Base-by-base conservation (phyloP, 257 asterid species). In the Verbena officinalis region DNA sequence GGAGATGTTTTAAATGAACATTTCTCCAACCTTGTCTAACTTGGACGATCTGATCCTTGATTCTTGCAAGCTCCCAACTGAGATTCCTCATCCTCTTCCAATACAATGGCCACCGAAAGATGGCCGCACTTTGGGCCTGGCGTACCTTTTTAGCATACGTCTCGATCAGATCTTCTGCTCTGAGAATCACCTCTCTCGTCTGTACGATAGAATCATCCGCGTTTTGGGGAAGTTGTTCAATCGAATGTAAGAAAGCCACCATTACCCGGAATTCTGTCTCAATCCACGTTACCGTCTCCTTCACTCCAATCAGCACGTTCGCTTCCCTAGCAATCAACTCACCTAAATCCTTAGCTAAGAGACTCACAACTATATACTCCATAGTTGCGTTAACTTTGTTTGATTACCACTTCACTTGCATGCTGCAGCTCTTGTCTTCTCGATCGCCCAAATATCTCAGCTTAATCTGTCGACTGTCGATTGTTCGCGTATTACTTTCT, bases 121-220 rank as follows among this genome's bases (percentile, higher is more conserved):
- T 1, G 19, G 39, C 1, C 2, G 58, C 19, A 36, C 27, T 22
- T 38, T 0, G 3, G 58, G 9, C 5, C 58, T 24, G 9, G 9
- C 7, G 0, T n/a, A 9, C 17, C 39, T 15, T 52, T n/a, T 24
- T 24, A 13, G 19, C 38, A 23, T 23, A 52, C 13, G 58, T 52
- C 58, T 52, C 38, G 58, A 52, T 52, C 1, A 52, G 58, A 9
- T 23, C 58, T 24, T 23, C 38, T 52, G 58, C 20, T 52, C 38
- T 24, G 36, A 31, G 58, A 52, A 52, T 52, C 39, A 52, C 38
- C 2, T 3, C 2, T 52, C 58, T 12, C 1, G 39, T 52, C 58
- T 22, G 3, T 3, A 20, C 19, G 9, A 52, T 10, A n/a, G 8
- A 52, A 19, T 52, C 39, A 11, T 24, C 24, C 14, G 20, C 2